These are phyloP conservation scores for Colletotrichum kahawae DNA, from an alignment of 2,329 filamentous ascomycete species.

Conservation along the genomic window DNA sequence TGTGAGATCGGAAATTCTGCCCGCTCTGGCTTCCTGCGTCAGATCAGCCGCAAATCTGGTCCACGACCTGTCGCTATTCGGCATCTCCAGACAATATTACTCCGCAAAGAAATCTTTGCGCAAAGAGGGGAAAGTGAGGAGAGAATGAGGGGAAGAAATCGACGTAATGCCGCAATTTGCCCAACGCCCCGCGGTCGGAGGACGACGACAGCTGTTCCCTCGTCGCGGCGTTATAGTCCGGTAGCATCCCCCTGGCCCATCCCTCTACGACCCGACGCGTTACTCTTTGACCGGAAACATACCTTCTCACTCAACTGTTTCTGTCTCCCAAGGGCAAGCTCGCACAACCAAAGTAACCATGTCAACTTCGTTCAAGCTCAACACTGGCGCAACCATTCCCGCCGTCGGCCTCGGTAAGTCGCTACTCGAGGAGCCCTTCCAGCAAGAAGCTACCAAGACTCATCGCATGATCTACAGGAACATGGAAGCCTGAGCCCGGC, in stretches of 20 bases:
- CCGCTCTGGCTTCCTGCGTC: neutral
- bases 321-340: too few species aligned
- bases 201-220: neutral
- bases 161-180: neutral
- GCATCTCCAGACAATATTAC: neutral
- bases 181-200: neutral
- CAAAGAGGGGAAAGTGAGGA: neutral
- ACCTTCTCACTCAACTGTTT: neutral
- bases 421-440: fast-evolving
- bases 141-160: neutral
- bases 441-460: neutral
- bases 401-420: neutral
- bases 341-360: neutral
- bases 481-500: neutral
- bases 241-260: neutral
- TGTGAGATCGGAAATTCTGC: neutral
- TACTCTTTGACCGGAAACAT: fast-evolving
- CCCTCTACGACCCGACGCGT: neutral
- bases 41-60: neutral
- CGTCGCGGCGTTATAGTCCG: neutral
- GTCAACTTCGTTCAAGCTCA: neutral
- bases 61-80: neutral
- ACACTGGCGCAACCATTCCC: neutral
- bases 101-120: neutral
- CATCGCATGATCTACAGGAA: fast-evolving